Percentiles rank a stretch among this genome's conserved stretches.
phyloP scores from a whole-genome alignment of 495 filamentous ascomycete genomes.

The Lasiosphaeris hirsuta region DNA sequence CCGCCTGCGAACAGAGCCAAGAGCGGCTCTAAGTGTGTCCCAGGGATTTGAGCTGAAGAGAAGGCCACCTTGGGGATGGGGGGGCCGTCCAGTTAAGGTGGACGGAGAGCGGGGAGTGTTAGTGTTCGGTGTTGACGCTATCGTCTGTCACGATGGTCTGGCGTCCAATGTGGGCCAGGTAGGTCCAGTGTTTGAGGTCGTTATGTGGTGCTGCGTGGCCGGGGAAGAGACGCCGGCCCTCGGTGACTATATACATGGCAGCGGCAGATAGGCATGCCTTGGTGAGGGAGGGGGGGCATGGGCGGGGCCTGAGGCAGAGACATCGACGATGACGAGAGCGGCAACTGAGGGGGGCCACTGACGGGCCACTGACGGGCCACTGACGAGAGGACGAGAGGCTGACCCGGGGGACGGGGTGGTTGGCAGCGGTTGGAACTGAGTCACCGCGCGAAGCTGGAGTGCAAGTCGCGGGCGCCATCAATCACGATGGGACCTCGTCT shows the following conservation, averaged over 20 bases:
- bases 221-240: conserved; percentile 13
- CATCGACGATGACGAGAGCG: background rate
- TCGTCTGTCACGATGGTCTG: conserved; percentile 16
- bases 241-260: conserved; percentile 15
- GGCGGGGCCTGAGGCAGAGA: conserved; percentile 4
- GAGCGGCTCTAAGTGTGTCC: conserved; percentile 8
- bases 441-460: conserved; percentile 8
- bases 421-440: conserved; percentile 19
- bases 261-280: too few species aligned
- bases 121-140: conserved; percentile 8
- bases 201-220: conserved; percentile 1
- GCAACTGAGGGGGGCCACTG: too few species aligned
- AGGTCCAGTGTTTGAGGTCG: conserved; percentile 1
- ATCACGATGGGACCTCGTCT: background rate
- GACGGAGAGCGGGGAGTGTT: conserved; percentile 1
- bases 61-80: conserved; percentile 23
- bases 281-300: background rate
- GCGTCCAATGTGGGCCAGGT: conserved; percentile 17
- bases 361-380: too few species aligned
- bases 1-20: conserved; percentile 5
- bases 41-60: conserved; percentile 11
- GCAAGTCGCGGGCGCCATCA: background rate
- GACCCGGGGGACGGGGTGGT: background rate
- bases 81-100: background rate
- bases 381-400: too few species aligned